Evolutionary conservation across 2,329 filamentous ascomycete species (phyloP).

Genomic region (Alternaria ethzedia): DNA sequence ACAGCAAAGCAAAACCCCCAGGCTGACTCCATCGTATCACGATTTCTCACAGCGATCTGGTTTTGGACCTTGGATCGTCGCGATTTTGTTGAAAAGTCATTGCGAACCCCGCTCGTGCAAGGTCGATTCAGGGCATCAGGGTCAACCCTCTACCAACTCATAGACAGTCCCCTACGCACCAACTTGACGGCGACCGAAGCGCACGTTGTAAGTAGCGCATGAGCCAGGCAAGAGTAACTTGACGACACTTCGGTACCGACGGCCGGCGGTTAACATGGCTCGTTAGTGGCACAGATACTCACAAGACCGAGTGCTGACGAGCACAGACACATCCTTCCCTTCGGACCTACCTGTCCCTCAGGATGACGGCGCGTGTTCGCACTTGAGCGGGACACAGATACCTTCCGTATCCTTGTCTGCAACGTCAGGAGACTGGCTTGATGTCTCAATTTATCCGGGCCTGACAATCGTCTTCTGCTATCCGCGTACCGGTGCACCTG

Average conservation of each 20-base stretch:
- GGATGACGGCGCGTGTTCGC: slow-evolving; percentile 51
- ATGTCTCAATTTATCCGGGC: slow-evolving; percentile 45
- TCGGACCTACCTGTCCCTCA: slow-evolving; percentile 46
- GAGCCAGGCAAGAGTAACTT: slow-evolving; percentile 1
- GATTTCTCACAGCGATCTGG: not conserved
- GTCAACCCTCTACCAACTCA: not conserved
- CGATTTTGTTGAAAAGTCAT: not conserved
- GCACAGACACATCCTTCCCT: slow-evolving; percentile 38
- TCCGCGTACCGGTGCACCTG: slow-evolving; percentile 49
- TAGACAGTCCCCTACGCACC: not conserved
- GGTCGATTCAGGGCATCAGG: not conserved
- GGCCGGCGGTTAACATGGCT: slow-evolving; percentile 19
- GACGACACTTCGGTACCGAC: not conserved
- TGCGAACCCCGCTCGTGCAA: not conserved
- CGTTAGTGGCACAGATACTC: slow-evolving; percentile 19
- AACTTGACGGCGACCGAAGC: slow-evolving; percentile 1
- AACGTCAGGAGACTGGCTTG: slow-evolving; percentile 35
- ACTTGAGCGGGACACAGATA: slow-evolving; percentile 35
- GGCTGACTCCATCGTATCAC: not conserved
- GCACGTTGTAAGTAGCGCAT: not conserved
- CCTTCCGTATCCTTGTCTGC: slow-evolving; percentile 44
- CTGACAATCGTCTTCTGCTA: slow-evolving; percentile 54
- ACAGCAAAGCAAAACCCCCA: slow-evolving; percentile 8
- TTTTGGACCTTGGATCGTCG: not conserved
- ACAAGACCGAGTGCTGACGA: slow-evolving; percentile 17